Base-by-base conservation (phyloP, 139 green algal species). In the Trebouxia sp. region DNA sequence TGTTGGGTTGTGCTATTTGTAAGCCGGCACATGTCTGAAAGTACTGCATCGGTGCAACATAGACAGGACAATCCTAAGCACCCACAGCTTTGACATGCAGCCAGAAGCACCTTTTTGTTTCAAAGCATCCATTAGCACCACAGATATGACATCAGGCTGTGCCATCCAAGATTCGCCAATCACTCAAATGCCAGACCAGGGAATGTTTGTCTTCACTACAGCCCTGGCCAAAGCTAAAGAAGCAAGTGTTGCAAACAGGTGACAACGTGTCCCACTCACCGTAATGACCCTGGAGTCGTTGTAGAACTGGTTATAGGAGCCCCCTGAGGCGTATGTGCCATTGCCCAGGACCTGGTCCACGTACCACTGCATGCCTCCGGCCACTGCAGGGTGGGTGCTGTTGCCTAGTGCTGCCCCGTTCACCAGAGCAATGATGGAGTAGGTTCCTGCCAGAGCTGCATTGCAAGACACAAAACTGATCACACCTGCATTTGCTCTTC, bases 331-430 rank as follows among this genome's bases (percentile, higher is more conserved):
- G 30, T 41, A 55, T 28, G 45, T 56, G 39, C 74, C 43, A 72
- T 85, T 47, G 37, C 45, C 65, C 77, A 85, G 69, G 30, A 83
- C 62, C 58, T 79, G 56, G 28, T 85, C 80, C 39, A 79, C 74
- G 26, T 80, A 85, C 65, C 74, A 78, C 30, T 85, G 26, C 42
- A 88, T 81, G 58, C 81, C 83, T 41, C 83, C 83, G 0, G 58
- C 58, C 58, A 69, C 58, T 20, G 58, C 58, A 39, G 58, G 58
- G 58, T 69, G 58, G 28, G 58, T 69, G 4, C 3, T 17, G 28
- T 69, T 69, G 58, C 58, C 58, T 10, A 69, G 41, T 41, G 58
- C 58, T 41, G 58, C 58, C 0, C 58, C 58, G 24, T 69, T 69
- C 58, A 69, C 58, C 11, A 69, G 30, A 9, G 58, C 41, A 12